phyloP scores from a whole-genome alignment of 2,329 filamentous ascomycete genomes.

The Stachybotrys echinatus region DNA sequence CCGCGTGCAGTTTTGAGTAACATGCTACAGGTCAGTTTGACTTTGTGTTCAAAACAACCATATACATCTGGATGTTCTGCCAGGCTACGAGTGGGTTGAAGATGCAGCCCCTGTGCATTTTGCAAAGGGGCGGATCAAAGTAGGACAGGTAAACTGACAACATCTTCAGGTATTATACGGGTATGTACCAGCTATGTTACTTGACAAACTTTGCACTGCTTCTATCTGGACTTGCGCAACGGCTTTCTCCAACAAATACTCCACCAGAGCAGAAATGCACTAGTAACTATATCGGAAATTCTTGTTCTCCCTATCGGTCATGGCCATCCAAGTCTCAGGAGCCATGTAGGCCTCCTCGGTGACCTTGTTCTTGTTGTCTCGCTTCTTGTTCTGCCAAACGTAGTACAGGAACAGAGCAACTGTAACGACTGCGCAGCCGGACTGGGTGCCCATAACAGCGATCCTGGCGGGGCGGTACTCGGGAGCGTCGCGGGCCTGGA shows the following conservation, averaged over 20 bases:
- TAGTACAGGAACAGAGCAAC: slow-evolving; percentile 45
- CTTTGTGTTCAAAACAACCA: too few relatives aligned
- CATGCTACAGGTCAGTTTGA: too few relatives aligned
- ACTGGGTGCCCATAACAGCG: slow-evolving; percentile 46
- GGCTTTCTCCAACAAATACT: not conserved
- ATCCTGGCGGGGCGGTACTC: slow-evolving; percentile 49
- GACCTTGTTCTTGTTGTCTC: slow-evolving; percentile 20
- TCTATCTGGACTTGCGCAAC: too few relatives aligned
- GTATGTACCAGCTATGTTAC: too few relatives aligned
- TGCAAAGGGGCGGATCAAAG: too few relatives aligned
- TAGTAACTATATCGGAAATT: slow-evolving; percentile 48
- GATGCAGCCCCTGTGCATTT: too few relatives aligned
- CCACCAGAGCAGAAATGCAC: not conserved
- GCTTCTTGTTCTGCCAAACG: slow-evolving; percentile 39
- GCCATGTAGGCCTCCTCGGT: slow-evolving; percentile 34
- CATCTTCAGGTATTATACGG: too few relatives aligned
- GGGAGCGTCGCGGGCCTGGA: slow-evolving; percentile 45
- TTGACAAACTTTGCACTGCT: too few relatives aligned
- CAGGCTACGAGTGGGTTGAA: too few relatives aligned
- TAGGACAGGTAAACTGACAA: too few relatives aligned
- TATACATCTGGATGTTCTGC: too few relatives aligned
- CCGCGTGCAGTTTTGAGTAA: too few relatives aligned
- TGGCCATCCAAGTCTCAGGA: slow-evolving; percentile 38
- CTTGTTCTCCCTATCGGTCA: slow-evolving; percentile 54
- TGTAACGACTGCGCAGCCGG: slow-evolving; percentile 34